Evolutionary conservation across 805 yeast species (phyloP).

Genomic region (Kazachstania kunashirensis): DNA sequence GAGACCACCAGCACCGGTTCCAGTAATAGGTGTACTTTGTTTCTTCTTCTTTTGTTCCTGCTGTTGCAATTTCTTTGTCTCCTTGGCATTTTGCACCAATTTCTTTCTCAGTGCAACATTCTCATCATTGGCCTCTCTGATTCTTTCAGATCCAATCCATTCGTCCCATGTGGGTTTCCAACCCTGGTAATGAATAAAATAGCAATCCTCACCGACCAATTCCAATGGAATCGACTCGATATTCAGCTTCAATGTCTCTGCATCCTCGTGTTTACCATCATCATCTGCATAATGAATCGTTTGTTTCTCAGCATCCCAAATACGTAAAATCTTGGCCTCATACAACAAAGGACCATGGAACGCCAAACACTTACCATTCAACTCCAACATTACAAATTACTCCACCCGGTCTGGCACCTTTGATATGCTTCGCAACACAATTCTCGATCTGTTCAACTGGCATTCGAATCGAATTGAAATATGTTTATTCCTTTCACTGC

Average conservation of each 20-base stretch:
- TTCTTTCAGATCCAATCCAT: conserved; percentile 71
- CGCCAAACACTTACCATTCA: conserved; percentile 49
- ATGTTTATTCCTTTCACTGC: too few relatives aligned
- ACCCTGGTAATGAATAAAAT: conserved; percentile 81
- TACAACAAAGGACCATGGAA: conserved; percentile 86
- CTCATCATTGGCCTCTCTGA: conserved; percentile 59
- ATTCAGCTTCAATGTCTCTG: conserved; percentile 8
- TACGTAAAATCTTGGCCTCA: conserved; percentile 70
- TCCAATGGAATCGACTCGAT: conserved; percentile 31
- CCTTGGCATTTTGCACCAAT: conserved; percentile 40
- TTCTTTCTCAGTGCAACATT: conserved; percentile 55
- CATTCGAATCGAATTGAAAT: not conserved
- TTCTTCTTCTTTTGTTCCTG: conserved; percentile 15
- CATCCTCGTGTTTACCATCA: conserved; percentile 4
- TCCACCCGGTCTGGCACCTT: too few relatives aligned
- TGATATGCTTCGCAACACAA: not conserved
- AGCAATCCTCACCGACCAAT: conserved; percentile 34
- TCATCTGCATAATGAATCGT: conserved; percentile 8
- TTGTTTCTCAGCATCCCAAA: conserved; percentile 41
- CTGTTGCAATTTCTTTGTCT: conserved; percentile 15
- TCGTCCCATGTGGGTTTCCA: conserved; percentile 97
- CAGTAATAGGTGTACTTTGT: not conserved
- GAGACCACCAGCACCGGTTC: not conserved
- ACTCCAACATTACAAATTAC: conserved; percentile 15
- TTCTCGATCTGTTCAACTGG: not conserved